A percentile compares a stretch with the other conserved stretches of the same genome.
Evolutionary conservation across 805 yeast genomes (phyloP).

Genomic region (Nakazawaea ambrosiae): DNA sequence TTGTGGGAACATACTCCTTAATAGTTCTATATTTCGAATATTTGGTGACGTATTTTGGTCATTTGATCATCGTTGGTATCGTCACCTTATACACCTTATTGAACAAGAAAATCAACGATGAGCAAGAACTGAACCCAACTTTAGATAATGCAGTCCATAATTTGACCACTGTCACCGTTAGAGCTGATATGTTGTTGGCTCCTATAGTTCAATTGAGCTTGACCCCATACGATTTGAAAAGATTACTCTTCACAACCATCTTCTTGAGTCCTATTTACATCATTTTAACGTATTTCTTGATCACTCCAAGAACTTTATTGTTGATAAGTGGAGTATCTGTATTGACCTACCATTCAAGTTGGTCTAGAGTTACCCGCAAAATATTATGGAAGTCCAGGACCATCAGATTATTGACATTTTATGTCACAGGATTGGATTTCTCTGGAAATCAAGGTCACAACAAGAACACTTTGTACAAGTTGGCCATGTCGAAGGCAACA

Average conservation of each 20-base stretch:
- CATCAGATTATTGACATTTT: slow-evolving; percentile 66
- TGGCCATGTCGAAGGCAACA: slow-evolving; percentile 49
- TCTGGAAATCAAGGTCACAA: slow-evolving; percentile 31
- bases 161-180: slow-evolving; percentile 65
- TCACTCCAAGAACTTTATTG: slow-evolving; percentile 65
- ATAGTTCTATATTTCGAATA: slow-evolving; percentile 71
- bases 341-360: slow-evolving; percentile 80
- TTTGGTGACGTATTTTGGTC: slow-evolving; percentile 79
- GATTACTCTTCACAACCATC: slow-evolving; percentile 76
- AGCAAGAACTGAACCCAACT: slow-evolving; percentile 65
- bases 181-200: slow-evolving; percentile 67
- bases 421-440: slow-evolving; percentile 83
- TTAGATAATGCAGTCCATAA: slow-evolving; percentile 80
- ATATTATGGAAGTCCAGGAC: slow-evolving; percentile 78
- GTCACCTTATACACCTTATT: slow-evolving; percentile 54
- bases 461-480: slow-evolving; percentile 37
- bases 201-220: slow-evolving; percentile 77
- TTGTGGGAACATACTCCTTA: slow-evolving; percentile 48
- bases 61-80: slow-evolving; percentile 57
- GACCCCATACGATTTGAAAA: slow-evolving; percentile 69
- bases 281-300: slow-evolving; percentile 54
- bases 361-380: slow-evolving; percentile 76
- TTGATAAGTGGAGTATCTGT: slow-evolving; percentile 52
- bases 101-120: slow-evolving; percentile 48
- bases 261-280: slow-evolving; percentile 83